Evolutionary conservation across 371 early-diverging fungal genomes (phyloP).

Genomic region (Actinomortierella ambigua): DNA sequence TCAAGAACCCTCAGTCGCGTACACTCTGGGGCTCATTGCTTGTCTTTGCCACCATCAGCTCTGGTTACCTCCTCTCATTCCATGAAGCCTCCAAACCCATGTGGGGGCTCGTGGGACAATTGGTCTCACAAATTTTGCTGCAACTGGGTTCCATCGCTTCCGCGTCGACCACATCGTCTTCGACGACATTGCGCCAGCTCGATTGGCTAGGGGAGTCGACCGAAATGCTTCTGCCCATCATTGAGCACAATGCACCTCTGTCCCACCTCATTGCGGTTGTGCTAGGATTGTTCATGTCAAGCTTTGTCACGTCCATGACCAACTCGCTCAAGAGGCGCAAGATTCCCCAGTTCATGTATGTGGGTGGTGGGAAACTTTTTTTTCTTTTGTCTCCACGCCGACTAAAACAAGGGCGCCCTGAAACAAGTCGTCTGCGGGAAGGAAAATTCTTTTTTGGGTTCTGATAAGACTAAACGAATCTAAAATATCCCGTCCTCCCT

Average conservation of each 20-base stretch:
- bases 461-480: too few relatives aligned
- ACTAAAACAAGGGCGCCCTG: too few relatives aligned
- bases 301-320: slow-evolving; percentile 38
- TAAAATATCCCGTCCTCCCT: neutral
- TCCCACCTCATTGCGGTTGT: slow-evolving; percentile 35
- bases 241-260: slow-evolving; percentile 35
- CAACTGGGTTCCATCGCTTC: slow-evolving; percentile 25
- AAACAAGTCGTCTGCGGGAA: too few relatives aligned
- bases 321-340: slow-evolving; percentile 39
- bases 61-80: slow-evolving; percentile 36
- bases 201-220: slow-evolving; percentile 32
- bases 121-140: slow-evolving; percentile 28
- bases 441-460: too few relatives aligned
- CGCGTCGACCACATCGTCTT: too few relatives aligned
- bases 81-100: slow-evolving; percentile 35
- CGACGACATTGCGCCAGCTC: neutral
- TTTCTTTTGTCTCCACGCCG: too few relatives aligned
- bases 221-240: slow-evolving; percentile 23
- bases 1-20: slow-evolving; percentile 30
- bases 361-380: neutral
- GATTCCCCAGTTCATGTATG: slow-evolving; percentile 41
- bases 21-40: slow-evolving; percentile 13
- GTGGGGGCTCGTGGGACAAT: slow-evolving; percentile 31
- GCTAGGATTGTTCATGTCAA: slow-evolving; percentile 44
- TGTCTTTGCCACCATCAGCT: slow-evolving; percentile 29